Evolutionary conservation across 495 filamentous ascomycete genomes (phyloP).

Genomic region (Aspergillus taichungensis): DNA sequence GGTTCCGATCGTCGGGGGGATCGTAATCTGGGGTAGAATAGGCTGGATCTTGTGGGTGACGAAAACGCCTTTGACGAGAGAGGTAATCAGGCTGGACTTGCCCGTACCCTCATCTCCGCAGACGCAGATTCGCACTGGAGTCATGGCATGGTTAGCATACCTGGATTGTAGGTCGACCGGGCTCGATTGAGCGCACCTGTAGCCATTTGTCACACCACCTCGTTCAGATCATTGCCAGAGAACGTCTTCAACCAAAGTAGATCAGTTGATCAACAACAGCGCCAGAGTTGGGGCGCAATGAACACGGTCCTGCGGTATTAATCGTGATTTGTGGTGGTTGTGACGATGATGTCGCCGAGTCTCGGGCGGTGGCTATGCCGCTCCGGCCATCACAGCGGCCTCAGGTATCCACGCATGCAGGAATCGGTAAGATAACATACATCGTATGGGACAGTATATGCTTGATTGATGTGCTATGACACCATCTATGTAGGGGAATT

Average conservation of each 20-base stretch:
- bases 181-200: constrained; percentile 20
- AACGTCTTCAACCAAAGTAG: not conserved
- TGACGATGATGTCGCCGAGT: constrained; percentile 8
- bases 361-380: constrained; percentile 14
- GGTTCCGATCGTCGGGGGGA: constrained; percentile 78
- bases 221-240: constrained; percentile 9
- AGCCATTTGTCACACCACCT: constrained; percentile 20
- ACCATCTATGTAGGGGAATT: too few relatives aligned
- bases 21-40: constrained; percentile 86
- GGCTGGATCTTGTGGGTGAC: constrained; percentile 89
- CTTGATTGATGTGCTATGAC: not conserved
- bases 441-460: not conserved
- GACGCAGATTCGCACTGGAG: constrained; percentile 80
- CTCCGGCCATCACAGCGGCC: constrained; percentile 1
- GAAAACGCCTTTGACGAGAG: constrained; percentile 88
- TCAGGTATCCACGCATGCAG: constrained; percentile 3
- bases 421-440: not conserved
- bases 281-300: not conserved
- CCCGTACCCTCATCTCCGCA: constrained; percentile 82
- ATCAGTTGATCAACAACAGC: not conserved
- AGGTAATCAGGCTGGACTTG: constrained; percentile 47
- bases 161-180: constrained; percentile 1
- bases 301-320: not conserved
- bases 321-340: constrained; percentile 2
- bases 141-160: constrained; percentile 7